Evolutionary conservation across 1,284 basidiomycete genomes (phyloP), one percentile per base, ranked within the genome.

Genomic region (Spongiforma sp.): DNA sequence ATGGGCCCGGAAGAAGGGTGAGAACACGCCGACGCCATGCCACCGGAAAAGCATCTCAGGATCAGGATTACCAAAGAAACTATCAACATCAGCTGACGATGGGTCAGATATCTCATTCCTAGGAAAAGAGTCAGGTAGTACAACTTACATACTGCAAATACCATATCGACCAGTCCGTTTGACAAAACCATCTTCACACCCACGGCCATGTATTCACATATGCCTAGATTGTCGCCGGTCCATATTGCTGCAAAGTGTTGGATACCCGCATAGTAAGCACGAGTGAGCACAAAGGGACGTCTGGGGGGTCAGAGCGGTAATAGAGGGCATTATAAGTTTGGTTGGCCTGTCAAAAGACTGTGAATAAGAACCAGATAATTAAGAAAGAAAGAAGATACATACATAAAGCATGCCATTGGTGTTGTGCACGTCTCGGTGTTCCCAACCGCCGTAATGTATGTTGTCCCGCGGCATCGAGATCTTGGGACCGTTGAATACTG

Each of bases 211-310:
- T 99, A 98, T 65, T 96, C 95, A 97, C n/a, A n/a, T n/a, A n/a
- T 95, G 34, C 97, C 95, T 50, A 98, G 82, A 77, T 99, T 99
- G n/a, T n/a, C n/a, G n/a, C n/a, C n/a, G 79, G 96, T 99, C 97
- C 98, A 99, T 84, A 98, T 94, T 1, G 98, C 96, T 50, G 96
- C 95, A 72, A 93, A 96, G 48, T 95, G 90, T 77, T 99, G 98
- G 28, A 95, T 95, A 8, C n/a, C 98, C 4, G 96, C 93, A 71
- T 88, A 99, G 89, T 97, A 99, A 5, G 95, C 86, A 63, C 98
- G 93, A 0, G 96, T 96, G 24, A 99, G 88, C 57, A 99, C 96
- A 76, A 99, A 99, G 0, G 97, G 96, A 24, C 96, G 86, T 73
- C 88, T 88, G 1, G 90, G 85, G 89, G 86, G 57, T 89, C 81